Evolutionary conservation across 2,329 filamentous ascomycete species (phyloP).

Genomic region (Xenoacremonium recifei): DNA sequence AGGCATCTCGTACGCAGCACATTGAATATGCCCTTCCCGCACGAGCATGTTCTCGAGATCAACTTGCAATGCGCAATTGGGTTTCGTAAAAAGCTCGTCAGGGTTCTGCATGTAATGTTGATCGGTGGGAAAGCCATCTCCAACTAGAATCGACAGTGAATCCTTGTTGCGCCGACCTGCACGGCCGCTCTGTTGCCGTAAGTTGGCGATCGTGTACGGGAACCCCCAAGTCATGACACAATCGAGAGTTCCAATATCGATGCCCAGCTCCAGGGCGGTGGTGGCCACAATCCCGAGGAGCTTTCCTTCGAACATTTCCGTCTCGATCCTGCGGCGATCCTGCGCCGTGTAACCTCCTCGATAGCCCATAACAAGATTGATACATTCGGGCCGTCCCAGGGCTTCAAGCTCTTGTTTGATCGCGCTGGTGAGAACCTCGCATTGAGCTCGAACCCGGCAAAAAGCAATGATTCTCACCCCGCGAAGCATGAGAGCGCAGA

Average conservation of each 20-base stretch:
- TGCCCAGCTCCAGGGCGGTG: conserved; percentile 86
- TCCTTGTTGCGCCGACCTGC: conserved; percentile 92
- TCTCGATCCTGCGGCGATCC: conserved; percentile 84
- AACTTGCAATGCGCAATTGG: conserved; percentile 84
- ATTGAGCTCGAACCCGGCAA: conserved; percentile 82
- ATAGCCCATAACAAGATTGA: conserved; percentile 87
- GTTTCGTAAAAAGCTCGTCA: conserved; percentile 87
- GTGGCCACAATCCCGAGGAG: conserved; percentile 92
- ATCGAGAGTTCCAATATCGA: conserved; percentile 92
- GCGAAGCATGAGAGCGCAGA: conserved; percentile 83
- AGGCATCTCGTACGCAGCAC: conserved; percentile 92
- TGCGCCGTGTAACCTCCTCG: conserved; percentile 92
- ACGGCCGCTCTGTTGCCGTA: conserved; percentile 90
- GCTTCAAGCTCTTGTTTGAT: conserved; percentile 74
- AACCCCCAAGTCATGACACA: conserved; percentile 94
- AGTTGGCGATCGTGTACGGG: conserved; percentile 90
- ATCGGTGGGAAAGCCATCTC: conserved; percentile 85
- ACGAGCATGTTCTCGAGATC: conserved; percentile 91
- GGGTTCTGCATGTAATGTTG: conserved; percentile 98
- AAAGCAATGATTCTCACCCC: conserved; percentile 93
- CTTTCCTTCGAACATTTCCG: conserved; percentile 95
- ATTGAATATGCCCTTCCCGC: conserved; percentile 91
- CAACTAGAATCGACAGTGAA: conserved; percentile 84
- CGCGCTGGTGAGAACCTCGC: conserved; percentile 78
- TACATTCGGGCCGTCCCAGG: conserved; percentile 72